Evolutionary conservation across 257 asterid species (phyloP), one percentile per base, ranked within the genome.

Genomic region (Nyctanthes arbortristis): DNA sequence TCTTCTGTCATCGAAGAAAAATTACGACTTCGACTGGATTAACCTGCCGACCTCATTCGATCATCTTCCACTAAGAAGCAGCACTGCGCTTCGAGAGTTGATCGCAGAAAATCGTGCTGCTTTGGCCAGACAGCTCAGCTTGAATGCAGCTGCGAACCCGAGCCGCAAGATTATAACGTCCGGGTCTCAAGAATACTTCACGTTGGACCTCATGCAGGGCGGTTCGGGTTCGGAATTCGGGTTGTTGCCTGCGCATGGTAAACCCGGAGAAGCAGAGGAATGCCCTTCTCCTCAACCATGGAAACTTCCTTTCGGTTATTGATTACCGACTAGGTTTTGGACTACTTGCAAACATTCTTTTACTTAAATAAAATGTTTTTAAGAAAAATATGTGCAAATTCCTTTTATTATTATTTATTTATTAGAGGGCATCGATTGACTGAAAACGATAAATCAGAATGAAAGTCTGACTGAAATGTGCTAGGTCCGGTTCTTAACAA

Each of bases 1-100:
- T 88, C 93, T 82, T 90, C 91, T 90, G 95, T 89, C 95, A 82
- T 79, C 88, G 2, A 76, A 75, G 9, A 80, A 71, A 59, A 68
- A 61, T n/a, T n/a, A n/a, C n/a, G n/a, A n/a, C n/a, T n/a, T n/a
- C 65, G 28, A 35, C 29, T 77, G 69, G 85, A 75, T 63, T 61
- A n/a, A n/a, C n/a, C n/a, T n/a, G n/a, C n/a, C n/a, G n/a, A n/a
- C n/a, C n/a, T n/a, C n/a, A n/a, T n/a, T n/a, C n/a, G n/a, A n/a
- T n/a, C 84, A 84, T 61, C 85, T 85, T 18, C 83, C 90, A 1
- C 69, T 78, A 3, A 75, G 78, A 49, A 80, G 89, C 70, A 81
- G 90, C 67, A 86, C 88, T 7, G 92, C 88, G 9, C 84, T 89
- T 11, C 80, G 79, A 4, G 90, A 89, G 67, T 77, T 89, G 29